Evolutionary conservation across 2,329 filamentous ascomycete genomes (phyloP).

Genomic region (Phyllosticta citriasiana): DNA sequence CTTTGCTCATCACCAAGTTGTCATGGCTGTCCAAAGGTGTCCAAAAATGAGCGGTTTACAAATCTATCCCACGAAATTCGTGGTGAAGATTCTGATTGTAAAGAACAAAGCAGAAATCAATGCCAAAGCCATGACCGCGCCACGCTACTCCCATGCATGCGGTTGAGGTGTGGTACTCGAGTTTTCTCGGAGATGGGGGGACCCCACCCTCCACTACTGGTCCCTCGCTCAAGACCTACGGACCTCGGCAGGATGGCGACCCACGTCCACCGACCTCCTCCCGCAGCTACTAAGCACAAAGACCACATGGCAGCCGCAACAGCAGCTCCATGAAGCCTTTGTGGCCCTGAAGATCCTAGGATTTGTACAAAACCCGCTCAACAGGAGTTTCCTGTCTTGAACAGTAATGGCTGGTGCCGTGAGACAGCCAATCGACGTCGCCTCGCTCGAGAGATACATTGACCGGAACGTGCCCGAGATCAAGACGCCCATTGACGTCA

Average conservation of each 20-base stretch:
- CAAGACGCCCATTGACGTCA: conserved; percentile 70
- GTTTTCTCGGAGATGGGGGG: neutral
- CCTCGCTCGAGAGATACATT: conserved; percentile 71
- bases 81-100: no score
- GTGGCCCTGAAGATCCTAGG: neutral
- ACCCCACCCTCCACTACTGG: neutral
- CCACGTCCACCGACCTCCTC: neutral
- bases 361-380: neutral
- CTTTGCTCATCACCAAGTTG: no score
- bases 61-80: no score
- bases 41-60: no score
- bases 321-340: neutral
- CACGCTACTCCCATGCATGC: neutral
- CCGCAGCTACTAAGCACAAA: neutral
- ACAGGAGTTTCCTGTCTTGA: neutral
- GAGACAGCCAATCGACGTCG: conserved; percentile 80
- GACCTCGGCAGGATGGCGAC: neutral
- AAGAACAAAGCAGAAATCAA: no score
- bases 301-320: neutral
- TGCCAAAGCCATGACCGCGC: no score
- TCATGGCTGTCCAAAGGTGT: no score
- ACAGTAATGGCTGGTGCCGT: conserved; percentile 68
- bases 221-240: neutral
- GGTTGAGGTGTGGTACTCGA: neutral
- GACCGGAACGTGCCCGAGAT: conserved; percentile 70